phyloP scores from a whole-genome alignment of 148 eudicot genomes.

The Beta vulgaris region DNA sequence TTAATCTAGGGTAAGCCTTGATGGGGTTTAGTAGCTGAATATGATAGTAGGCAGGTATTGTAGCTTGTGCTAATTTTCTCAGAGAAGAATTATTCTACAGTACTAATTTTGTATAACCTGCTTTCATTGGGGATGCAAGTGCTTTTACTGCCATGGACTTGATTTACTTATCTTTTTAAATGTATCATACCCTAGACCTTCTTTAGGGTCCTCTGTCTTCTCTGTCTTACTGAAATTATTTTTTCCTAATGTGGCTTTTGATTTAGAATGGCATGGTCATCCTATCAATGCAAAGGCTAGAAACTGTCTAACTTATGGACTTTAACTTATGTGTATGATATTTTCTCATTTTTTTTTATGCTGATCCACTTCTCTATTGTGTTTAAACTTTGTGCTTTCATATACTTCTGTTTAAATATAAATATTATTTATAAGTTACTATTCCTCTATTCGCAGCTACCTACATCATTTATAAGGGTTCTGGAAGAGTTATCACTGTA shows the following conservation, averaged over 20 bases:
- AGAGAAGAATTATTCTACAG: not conserved
- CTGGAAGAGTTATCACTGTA: constrained; percentile 65
- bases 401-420: constrained; percentile 9
- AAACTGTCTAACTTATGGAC: constrained; percentile 70
- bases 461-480: constrained; percentile 72
- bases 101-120: not conserved
- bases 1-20: not conserved
- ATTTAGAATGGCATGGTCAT: constrained; percentile 77
- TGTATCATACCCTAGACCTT: not conserved
- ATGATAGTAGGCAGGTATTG: not conserved
- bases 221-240: constrained; percentile 7
- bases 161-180: not conserved
- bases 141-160: not conserved
- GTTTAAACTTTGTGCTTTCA: not conserved
- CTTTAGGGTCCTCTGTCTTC: not conserved
- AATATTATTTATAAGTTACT: constrained; percentile 48
- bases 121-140: not conserved
- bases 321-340: constrained; percentile 19
- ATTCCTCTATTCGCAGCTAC: constrained; percentile 79
- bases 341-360: not conserved
- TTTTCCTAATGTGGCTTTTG: constrained; percentile 23
- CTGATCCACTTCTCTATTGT: not conserved
- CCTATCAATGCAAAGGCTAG: constrained; percentile 65
- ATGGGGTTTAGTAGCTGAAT: not conserved
- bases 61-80: not conserved